Evolutionary conservation across 2,329 filamentous ascomycete species (phyloP), one percentile per base, ranked within the genome.

Genomic region (Monilinia polystroma): DNA sequence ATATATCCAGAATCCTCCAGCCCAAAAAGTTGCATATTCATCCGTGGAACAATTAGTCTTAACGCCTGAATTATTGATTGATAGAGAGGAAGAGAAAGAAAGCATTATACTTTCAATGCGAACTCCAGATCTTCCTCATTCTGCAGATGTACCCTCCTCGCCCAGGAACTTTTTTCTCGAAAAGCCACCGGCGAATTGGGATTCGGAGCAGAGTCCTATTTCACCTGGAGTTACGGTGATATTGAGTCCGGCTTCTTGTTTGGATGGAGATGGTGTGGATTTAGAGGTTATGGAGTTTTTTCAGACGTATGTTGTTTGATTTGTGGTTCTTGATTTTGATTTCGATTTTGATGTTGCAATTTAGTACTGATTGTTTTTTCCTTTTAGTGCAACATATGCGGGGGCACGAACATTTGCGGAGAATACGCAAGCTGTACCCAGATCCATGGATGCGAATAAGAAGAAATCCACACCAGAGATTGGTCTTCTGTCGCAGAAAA

Each of bases 281-380:
- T 41, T 43, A 16, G 49, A 66, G 23, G 56, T 38, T 3, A 66
- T 66, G 64, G 64, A 66, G 14, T 66, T 66, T 26, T 66, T 66
- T 38, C 45, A 54, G 54, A 55, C 64, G 64, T 66, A 66, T 20
- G 57, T 55, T n/a, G 8, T 29, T 20, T 26, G 20, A 18, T 54
- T 18, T n/a, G 51, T 20, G 8, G 18, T 29, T 20, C 35, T 12
- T 35, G n/a, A 10, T 11, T 52, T 18, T 18, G 45, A 20, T 1
- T 10, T n/a, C 29, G 10, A 20, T 54, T 38, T 29, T n/a, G 3
- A 18, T 20, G 12, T 52, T 56, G 16, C 10, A 16, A n/a, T 56
- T 53, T 47, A 12, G 47, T 35, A 23, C 57, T 60, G 32, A 60
- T 49, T 2, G 8, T 16, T 49, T 43, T 7, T 65, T 8, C 3